A percentile compares a stretch with the other conserved stretches of the same genome.
Evolutionary conservation across 345 rosid species (phyloP).

Genomic region (Salix dunnii): DNA sequence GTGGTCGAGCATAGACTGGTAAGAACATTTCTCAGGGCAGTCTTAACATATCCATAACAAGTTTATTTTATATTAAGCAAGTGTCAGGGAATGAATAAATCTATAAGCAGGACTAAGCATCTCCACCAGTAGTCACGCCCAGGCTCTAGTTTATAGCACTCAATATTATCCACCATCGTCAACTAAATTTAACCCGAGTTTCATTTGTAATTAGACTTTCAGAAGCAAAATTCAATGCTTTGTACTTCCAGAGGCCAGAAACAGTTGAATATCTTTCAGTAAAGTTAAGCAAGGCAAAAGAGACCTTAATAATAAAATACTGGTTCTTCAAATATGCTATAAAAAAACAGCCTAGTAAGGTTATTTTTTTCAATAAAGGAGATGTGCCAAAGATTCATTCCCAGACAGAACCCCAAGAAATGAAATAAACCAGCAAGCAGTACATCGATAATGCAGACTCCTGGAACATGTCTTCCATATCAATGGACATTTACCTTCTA

Average conservation of each 20-base stretch:
- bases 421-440: neutral
- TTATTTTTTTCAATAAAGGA: neutral
- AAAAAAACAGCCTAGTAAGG: neutral
- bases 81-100: no score
- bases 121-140: no score
- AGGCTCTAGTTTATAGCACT: no score
- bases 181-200: no score
- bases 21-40: neutral
- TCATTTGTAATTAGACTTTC: no score
- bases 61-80: no score
- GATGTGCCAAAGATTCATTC: neutral
- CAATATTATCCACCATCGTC: no score
- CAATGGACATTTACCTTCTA: constrained; percentile 63
- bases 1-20: neutral
- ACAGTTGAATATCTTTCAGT: neutral
- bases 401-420: neutral
- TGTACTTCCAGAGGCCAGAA: neutral
- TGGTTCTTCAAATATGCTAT: neutral
- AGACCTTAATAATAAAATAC: neutral
- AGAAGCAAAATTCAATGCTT: neutral
- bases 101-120: no score
- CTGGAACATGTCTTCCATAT: neutral
- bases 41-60: no score
- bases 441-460: neutral
- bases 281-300: neutral